These are phyloP conservation scores for Sedum album DNA, from an alignment of 164 flowering plant species.

Conservation along the genomic window DNA sequence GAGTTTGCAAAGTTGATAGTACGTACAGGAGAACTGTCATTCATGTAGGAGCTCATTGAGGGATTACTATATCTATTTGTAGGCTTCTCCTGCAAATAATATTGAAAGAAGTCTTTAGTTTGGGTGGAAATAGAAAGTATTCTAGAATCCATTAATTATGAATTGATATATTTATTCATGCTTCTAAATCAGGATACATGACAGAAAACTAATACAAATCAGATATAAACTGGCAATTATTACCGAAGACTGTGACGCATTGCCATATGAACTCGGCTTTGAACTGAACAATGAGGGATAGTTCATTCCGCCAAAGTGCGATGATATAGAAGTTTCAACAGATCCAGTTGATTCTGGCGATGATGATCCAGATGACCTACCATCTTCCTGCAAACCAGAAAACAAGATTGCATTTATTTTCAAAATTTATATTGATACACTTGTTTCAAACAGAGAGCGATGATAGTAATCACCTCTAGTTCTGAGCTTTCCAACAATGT, in stretches of 20 bases:
- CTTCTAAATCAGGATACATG: not conserved
- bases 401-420: not conserved
- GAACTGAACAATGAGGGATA: constrained; percentile 97
- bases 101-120: not conserved
- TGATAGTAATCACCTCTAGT: constrained; percentile 43
- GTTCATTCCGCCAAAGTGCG: constrained; percentile 96
- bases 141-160: not conserved
- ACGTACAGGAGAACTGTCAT: constrained; percentile 63
- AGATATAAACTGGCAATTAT: not conserved
- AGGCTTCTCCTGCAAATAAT: constrained; percentile 51
- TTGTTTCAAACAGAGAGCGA: not conserved
- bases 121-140: not conserved
- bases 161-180: not conserved
- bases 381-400: constrained; percentile 65
- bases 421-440: not conserved
- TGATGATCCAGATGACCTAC: constrained; percentile 84
- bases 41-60: constrained; percentile 22
- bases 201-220: not conserved
- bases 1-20: not conserved
- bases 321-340: constrained; percentile 94
- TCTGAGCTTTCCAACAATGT: constrained; percentile 82
- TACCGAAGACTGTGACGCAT: constrained; percentile 56
- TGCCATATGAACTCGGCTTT: constrained; percentile 50
- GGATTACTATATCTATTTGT: constrained; percentile 48
- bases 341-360: constrained; percentile 94